Base-by-base conservation (phyloP, 352 stramenopile species). In the Phytophthora crassamura region DNA sequence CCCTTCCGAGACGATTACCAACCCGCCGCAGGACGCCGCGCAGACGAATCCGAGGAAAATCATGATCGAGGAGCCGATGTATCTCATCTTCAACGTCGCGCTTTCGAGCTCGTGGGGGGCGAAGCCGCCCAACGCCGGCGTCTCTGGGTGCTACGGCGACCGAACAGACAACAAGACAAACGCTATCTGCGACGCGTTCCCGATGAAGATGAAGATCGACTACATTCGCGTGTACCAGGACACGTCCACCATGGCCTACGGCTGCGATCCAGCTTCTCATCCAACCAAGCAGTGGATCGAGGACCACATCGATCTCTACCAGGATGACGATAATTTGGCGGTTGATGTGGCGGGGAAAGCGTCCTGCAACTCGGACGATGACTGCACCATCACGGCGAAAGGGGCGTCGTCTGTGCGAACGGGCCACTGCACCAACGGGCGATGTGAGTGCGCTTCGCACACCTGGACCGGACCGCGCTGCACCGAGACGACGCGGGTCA, bases 51-150 rank as follows among this genome's bases (percentile, higher is more conserved):
- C 72, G 1, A 78, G 66, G 14, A 84, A 92, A 45, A 73, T 90
- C 72, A 75, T 98, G 59, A 85, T 98, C 30, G 80, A 72, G 50
- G 52, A 63, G 56, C 98, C 60, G 96, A 98, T 81, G 97, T 96
- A 43, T 89, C 86, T 20, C 68, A 98, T 48, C 93, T 90, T 42
- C 25, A 70, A 70, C 11, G 62, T 70, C 4, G 62, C 62, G 10
- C 47, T 70, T 22, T 70, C 54, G 18, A 85, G 68, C 10, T 84
- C 88, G 32, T 98, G 94, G 94, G 79, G 81, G n/a, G 64, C 84
- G 3, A 78, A 30, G 11, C 81, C 84, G 2, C 81, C 84, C 7
- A 92, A 92, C 53, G 18, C 82, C 28, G 82, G 80, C 16, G 33
- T 20, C 18, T 41, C 20, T 5, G 45, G 56, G 1, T 84, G 77